Evolutionary conservation across 345 rosid species (phyloP), one percentile per base, ranked within the genome.

Genomic region (Nephelium lappaceum): DNA sequence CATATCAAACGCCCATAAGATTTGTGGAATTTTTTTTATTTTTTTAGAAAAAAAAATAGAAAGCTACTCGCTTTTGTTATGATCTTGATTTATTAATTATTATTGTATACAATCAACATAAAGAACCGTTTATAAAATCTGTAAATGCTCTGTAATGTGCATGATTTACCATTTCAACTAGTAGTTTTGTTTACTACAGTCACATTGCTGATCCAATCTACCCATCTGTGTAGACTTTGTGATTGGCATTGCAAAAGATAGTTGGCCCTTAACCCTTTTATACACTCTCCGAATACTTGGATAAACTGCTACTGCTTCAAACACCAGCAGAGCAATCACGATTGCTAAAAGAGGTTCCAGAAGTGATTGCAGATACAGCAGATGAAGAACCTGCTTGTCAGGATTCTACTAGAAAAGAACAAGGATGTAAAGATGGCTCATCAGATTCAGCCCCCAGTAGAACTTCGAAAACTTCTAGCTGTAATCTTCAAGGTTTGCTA

Each of bases 251-350:
- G 78, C 45, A 47, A 45, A 49, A 63, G 69, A 25, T 63, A 24
- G 18, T 45, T 53, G 65, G n/a, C 41, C 82, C 86, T 83, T 83
- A 77, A 78, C 81, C 76, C 49, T 47, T 23, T 31, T 55, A 16
- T 78, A 90, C 89, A 27, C 73, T 87, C 6, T 69, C 27, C 24
- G 81, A 69, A 75, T 84, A 82, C 76, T 62, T 86, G 71, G 85
- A 82, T n/a, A 83, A 75, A 61, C 71, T 71, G 81, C 55, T 24
- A 51, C 77, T 82, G 64, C 92, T 90, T 78, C 78, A 71, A 77
- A 80, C 55, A 19, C 88, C 91, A 11, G 43, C 64, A 2, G 91
- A 88, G 77, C 87, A 87, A 73, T 74, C 82, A 36, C 88, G 92
- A 25, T 77, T 87, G 62, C 78, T 84, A 77, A 73, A 66, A 58